Evolutionary conservation across 2,329 filamentous ascomycete genomes (phyloP).

Genomic region (Ceratocystis ficicola): DNA sequence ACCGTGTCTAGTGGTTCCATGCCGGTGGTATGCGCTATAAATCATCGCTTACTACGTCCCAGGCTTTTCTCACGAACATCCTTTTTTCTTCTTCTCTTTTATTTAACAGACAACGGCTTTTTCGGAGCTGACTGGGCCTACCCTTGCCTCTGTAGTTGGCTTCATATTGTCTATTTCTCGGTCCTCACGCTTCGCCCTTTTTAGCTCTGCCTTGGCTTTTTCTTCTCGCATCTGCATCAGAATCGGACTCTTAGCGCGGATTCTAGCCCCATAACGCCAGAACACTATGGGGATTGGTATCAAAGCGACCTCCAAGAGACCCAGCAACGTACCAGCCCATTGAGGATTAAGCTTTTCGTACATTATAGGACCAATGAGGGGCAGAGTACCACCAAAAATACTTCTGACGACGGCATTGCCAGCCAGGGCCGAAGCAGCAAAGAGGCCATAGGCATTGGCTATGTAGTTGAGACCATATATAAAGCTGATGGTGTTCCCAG

Average conservation of each 20-base stretch:
- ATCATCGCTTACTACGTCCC: not conserved
- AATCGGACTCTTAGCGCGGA: conserved; percentile 40
- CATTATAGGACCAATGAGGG: conserved; percentile 61
- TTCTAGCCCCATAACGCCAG: conserved; percentile 48
- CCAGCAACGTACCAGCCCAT: conserved; percentile 68
- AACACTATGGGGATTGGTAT: conserved; percentile 74
- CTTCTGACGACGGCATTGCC: conserved; percentile 66
- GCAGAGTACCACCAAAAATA: conserved; percentile 63
- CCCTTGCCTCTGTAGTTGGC: not conserved
- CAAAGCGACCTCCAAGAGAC: conserved; percentile 57
- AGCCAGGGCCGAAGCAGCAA: conserved; percentile 67
- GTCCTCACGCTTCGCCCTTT: conserved; percentile 16
- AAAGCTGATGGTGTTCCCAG: conserved; percentile 65
- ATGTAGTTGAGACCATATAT: conserved; percentile 76
- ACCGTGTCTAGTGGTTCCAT: not conserved
- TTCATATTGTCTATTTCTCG: not conserved
- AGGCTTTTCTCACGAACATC: not conserved
- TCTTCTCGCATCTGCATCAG: conserved; percentile 37
- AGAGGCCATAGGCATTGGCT: conserved; percentile 66
- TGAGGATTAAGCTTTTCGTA: conserved; percentile 57
- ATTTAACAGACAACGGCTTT: not conserved
- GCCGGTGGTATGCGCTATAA: not conserved
- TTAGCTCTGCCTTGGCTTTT: conserved; percentile 28
- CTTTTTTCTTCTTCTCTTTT: not conserved
- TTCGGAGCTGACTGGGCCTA: not conserved